Base-by-base conservation (phyloP, 371 early-diverging fungal genomes). In the Blakeslea trispora region DNA sequence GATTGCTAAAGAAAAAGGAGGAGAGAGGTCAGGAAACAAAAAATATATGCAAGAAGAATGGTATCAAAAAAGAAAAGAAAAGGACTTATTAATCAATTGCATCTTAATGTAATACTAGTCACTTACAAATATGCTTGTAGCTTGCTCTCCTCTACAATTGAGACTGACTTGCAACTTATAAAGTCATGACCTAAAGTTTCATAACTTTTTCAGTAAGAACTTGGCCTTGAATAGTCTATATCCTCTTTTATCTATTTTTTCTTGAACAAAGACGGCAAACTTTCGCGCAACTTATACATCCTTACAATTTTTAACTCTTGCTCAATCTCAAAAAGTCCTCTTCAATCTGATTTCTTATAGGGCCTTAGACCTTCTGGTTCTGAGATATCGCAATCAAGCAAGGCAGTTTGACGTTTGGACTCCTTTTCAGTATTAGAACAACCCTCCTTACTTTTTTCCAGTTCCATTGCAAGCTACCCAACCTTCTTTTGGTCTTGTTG, bases 261-360 rank as follows among this genome's bases (percentile, higher is more conserved):
- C 22, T 18, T 32, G 7, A 21, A 32, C n/a, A 43, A n/a, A 13
- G 49, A n/a, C 14, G 52, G n/a, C 10, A 49, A 34, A 4, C 46
- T 44, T 37, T 71, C 58, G 14, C 37, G 37, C 37, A 37, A 37
- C 48, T 72, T 68, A n/a, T n/a, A n/a, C n/a, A n/a, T n/a, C n/a
- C n/a, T n/a, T n/a, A n/a, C n/a, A n/a, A n/a, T 75, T 69, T 11
- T 65, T 69, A 11, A 85, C 73, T 45, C 50, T 79, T 79, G 53
- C 79, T 83, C 84, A 19, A 56, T 65, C 59, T 81, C 82, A 7
- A 84, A 61, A 6, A 80, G 79, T 61, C 89, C 87, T 59, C 86
- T 89, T 4, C 89, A 73, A 62, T 91, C 92, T 0, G 86, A 79
- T 44, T 91, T 89, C 51, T 78, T 81, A 63, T 91, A 91, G 39